Evolutionary conservation across 257 asterid genomes (phyloP).

Genomic region (Salvia splendens): DNA sequence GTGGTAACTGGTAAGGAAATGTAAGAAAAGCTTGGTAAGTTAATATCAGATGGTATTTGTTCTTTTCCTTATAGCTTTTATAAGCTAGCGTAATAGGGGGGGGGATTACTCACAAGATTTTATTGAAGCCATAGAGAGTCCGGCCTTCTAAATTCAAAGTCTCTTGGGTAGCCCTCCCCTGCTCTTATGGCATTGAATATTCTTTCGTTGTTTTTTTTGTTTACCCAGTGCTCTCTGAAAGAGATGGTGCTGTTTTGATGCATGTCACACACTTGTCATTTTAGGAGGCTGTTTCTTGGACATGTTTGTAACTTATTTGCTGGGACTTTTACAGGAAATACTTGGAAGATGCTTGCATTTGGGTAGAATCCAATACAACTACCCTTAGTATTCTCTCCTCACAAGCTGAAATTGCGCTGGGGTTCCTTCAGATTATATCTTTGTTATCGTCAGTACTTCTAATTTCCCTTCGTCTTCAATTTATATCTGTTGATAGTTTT

Average conservation of each 20-base stretch:
- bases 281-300: slow-evolving; percentile 9
- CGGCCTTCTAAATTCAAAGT: no score
- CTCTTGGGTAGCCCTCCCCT: no score
- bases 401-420: slow-evolving; percentile 78
- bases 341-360: slow-evolving; percentile 84
- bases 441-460: slow-evolving; percentile 69
- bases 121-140: no score
- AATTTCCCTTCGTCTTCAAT: slow-evolving; percentile 18
- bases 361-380: slow-evolving; percentile 82
- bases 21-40: slow-evolving; percentile 23
- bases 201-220: no score
- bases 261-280: neutral
- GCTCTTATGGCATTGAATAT: no score
- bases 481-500: neutral
- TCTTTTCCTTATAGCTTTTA: neutral
- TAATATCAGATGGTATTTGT: neutral
- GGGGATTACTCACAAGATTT: no score
- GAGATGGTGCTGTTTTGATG: neutral
- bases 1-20: neutral
- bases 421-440: slow-evolving; percentile 67
- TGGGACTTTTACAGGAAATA: slow-evolving; percentile 58
- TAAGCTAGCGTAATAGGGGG: neutral
- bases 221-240: no score
- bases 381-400: slow-evolving; percentile 72
- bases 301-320: slow-evolving; percentile 16